Evolutionary conservation across 345 rosid species (phyloP), one percentile per base, ranked within the genome.

Genomic region (Gossypium anomalum): DNA sequence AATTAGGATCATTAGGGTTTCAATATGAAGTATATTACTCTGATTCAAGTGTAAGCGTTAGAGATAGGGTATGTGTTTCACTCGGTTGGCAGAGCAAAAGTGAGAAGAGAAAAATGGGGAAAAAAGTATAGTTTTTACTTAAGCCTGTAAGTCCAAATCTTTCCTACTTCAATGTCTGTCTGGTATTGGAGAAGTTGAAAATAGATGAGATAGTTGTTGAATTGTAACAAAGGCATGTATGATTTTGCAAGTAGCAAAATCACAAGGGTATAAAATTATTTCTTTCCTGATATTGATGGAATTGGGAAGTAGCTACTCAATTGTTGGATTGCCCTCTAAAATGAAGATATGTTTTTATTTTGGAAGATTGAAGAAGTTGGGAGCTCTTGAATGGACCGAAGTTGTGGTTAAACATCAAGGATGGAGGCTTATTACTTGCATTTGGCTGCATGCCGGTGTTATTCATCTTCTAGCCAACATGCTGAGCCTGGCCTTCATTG

Each of bases 401-500:
- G 84, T 92, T 10, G 98, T 87, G 83, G 71, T 80, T 65, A 48
- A 78, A 68, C 87, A 58, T 58, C 62, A 58, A 58, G 34, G 15
- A 58, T 58, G 62, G 62, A 58, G 62, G 62, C 62, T 58, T 3
- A 22, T 94, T 52, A 84, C 89, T 22, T 92, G 97, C 75, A 81
- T 91, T 80, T 95, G 99, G 99, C 82, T 95, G 75, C 99, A 95
- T 45, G 99, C 97, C 0, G 99, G 99, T 47, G 75, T 95, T 63
- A 81, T 93, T 70, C 99, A 95, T 87, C 83, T 95, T 56, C 85
- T 85, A 2, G 85, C 85, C 23, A 95, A 93, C 85, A 90, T 93
- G 98, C 22, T 95, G 71, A 87, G 97, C 80, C 88, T 95, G 51
- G 60, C 90, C 53, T 90, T 95, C 79, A 90, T 93, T 3, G 98